These are phyloP conservation scores for Amoebophrya sp. DNA, from an alignment of 169 alveolate genomes.

Conservation along the genomic window DNA sequence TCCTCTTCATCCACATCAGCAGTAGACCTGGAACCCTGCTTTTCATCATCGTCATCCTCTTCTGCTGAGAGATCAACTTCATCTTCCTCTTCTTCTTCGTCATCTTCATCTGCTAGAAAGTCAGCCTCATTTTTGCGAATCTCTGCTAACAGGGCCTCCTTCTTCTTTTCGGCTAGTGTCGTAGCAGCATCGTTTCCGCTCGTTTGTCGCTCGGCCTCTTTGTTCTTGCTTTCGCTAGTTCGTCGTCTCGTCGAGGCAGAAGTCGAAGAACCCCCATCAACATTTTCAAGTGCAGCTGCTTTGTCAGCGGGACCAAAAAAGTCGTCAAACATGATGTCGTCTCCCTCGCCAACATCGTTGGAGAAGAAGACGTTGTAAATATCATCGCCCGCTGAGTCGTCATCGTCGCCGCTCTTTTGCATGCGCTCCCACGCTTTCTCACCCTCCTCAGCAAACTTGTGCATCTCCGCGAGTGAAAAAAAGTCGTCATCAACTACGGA, in stretches of 20 bases:
- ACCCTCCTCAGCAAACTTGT: background rate
- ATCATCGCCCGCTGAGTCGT: background rate
- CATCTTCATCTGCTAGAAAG: background rate
- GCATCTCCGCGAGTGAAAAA: background rate
- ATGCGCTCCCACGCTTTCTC: background rate
- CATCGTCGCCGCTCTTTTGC: background rate
- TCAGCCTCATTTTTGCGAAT: too few species aligned
- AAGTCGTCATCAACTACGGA: background rate
- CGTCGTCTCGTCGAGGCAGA: too few species aligned
- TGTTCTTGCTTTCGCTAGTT: too few species aligned
- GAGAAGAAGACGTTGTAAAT: background rate
- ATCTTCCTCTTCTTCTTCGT: background rate
- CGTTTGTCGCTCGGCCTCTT: too few species aligned
- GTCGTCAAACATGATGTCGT: background rate
- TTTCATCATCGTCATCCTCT: slow-evolving; percentile 13
- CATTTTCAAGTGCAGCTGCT: too few species aligned
- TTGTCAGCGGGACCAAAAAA: background rate
- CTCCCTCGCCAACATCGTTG: background rate
- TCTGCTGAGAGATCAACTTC: background rate
- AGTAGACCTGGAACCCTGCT: too few species aligned
- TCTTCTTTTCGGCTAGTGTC: too few species aligned
- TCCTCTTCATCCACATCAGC: too few species aligned
- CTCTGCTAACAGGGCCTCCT: background rate
- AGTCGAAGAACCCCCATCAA: too few species aligned
- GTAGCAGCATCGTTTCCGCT: too few species aligned